These are phyloP conservation scores for Diaporthe batatas DNA, from an alignment of 2,329 filamentous ascomycete genomes.

Conservation along the genomic window DNA sequence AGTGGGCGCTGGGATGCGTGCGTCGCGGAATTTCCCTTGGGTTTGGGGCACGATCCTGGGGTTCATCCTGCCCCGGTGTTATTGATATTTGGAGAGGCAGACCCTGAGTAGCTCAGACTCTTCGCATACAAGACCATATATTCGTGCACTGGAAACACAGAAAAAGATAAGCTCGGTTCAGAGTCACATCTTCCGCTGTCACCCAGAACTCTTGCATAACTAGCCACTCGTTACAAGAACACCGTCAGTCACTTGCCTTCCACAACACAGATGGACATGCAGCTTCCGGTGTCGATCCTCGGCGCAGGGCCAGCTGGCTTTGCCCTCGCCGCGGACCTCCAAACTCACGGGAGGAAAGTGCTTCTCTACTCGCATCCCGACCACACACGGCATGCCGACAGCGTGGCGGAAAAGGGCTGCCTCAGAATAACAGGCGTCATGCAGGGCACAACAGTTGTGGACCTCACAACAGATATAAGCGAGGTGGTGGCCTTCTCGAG, in stretches of 20 bases:
- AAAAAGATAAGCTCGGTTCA: not conserved
- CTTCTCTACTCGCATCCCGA: conserved; percentile 45
- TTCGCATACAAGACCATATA: conserved; percentile 7
- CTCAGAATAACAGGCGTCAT: conserved; percentile 41
- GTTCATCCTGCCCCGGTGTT: conserved; percentile 16
- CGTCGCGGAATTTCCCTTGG: not conserved
- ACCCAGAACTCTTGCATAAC: not conserved
- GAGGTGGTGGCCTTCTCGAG: conserved; percentile 45
- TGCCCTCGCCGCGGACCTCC: conserved; percentile 44
- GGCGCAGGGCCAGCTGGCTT: conserved; percentile 45
- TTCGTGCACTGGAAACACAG: not conserved
- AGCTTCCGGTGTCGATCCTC: conserved; percentile 42
- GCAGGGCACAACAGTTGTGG: conserved; percentile 36
- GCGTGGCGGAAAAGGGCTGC: conserved; percentile 40
- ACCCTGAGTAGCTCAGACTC: not conserved
- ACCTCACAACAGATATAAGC: conserved; percentile 44
- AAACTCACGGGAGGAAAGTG: conserved; percentile 41
- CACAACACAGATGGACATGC: conserved; percentile 7
- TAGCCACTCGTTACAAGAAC: too few relatives aligned
- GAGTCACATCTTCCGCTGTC: not conserved
- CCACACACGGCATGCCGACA: conserved; percentile 36
- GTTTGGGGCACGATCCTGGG: conserved; percentile 9
- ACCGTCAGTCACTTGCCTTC: not conserved
- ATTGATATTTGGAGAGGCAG: not conserved
- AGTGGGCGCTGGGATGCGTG: not conserved